Conservation (phyloP, 1,139 yeast species). For the Insectozyma bohioensis region DNA sequence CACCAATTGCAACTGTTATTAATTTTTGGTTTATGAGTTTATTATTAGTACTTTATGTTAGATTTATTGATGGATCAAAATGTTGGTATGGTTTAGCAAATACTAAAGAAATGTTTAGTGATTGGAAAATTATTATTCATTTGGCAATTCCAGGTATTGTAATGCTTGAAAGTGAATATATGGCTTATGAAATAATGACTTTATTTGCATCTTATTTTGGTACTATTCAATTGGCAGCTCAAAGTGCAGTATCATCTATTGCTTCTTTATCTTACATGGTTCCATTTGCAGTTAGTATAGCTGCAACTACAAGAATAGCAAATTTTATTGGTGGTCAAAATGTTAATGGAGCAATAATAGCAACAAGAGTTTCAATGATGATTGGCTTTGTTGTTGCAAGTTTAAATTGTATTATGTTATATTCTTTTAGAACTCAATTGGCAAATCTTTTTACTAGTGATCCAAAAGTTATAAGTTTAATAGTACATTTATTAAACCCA, state of each 20-base stretch:
- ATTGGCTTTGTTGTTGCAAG: constrained; percentile 61
- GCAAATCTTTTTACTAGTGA: constrained; percentile 74
- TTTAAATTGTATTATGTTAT: constrained; percentile 53
- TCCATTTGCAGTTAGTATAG: constrained; percentile 87
- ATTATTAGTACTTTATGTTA: constrained; percentile 52
- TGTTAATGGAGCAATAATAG: constrained; percentile 56
- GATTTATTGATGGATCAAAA: constrained; percentile 60
- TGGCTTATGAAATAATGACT: constrained; percentile 73
- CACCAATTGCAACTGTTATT: constrained; percentile 68
- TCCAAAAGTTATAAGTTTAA: constrained; percentile 54
- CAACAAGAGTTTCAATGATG: constrained; percentile 62
- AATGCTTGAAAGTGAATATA: constrained; percentile 72
- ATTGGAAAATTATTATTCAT: constrained; percentile 59
- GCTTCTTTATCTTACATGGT: constrained; percentile 81
- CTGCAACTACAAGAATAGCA: constrained; percentile 84
- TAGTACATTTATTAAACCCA: constrained; percentile 56
- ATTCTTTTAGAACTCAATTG: constrained; percentile 51
- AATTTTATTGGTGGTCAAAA: constrained; percentile 83
- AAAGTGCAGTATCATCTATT: constrained; percentile 79
- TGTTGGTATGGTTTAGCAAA: constrained; percentile 69
- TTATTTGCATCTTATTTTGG: constrained; percentile 79
- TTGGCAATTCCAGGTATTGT: constrained; percentile 72
- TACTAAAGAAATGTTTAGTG: constrained; percentile 45
- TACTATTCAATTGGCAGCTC: constrained; percentile 81
- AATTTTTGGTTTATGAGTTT: constrained; percentile 71